These are phyloP conservation scores for Limonium bicolor DNA, from an alignment of 148 eudicot genomes.

Conservation along the genomic window DNA sequence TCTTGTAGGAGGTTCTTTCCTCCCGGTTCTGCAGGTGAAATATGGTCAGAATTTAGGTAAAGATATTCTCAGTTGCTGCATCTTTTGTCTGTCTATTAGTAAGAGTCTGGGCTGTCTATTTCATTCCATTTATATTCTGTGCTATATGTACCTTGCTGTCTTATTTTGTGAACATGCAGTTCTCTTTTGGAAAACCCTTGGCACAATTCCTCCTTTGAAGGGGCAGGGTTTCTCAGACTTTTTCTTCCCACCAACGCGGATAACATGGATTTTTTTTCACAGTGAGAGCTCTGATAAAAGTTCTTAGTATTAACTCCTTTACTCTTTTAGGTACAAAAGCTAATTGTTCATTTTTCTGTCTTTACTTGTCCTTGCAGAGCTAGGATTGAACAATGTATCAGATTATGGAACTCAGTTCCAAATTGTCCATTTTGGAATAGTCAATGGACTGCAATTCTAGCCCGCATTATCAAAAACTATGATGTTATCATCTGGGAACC, in stretches of 20 bases:
- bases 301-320: background rate
- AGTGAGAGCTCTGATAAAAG: conserved; percentile 32
- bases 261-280: conserved; percentile 70
- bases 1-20: conserved; percentile 92
- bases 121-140: background rate
- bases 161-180: conserved; percentile 23
- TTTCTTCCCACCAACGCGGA: conserved; percentile 85
- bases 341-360: conserved; percentile 3
- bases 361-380: conserved; percentile 31
- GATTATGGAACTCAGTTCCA: conserved; percentile 71
- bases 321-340: background rate
- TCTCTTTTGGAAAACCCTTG: conserved; percentile 85
- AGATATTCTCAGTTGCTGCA: background rate
- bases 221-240: conserved; percentile 82
- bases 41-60: conserved; percentile 96
- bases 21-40: conserved; percentile 76
- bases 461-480: conserved; percentile 85
- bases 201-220: conserved; percentile 97
- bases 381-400: conserved; percentile 44
- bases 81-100: background rate
- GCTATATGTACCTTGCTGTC: background rate
- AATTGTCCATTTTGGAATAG: conserved; percentile 96
- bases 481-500: conserved; percentile 54
- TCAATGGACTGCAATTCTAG: conserved; percentile 89
- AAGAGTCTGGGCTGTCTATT: background rate